Conservation (phyloP, 305 asterid species). For the Striga hermonthica region DNA sequence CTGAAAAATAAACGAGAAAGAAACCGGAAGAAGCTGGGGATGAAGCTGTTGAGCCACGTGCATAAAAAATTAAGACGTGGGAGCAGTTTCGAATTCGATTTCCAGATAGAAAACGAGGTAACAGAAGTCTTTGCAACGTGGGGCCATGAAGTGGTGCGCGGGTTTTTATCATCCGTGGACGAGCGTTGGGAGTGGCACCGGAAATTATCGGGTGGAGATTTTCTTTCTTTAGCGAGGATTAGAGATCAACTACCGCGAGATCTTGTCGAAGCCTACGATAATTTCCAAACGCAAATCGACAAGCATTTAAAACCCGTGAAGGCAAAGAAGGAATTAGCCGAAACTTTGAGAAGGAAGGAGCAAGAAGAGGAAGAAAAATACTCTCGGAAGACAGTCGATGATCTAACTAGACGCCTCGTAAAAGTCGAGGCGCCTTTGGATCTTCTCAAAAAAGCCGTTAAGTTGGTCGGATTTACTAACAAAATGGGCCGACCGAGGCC, state of each 20-base stretch:
- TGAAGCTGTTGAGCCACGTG: slow-evolving; percentile 62
- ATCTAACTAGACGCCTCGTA: slow-evolving; percentile 59
- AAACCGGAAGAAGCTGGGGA: slow-evolving; percentile 71
- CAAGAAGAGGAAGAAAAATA: slow-evolving; percentile 69
- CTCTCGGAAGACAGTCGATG: slow-evolving; percentile 58
- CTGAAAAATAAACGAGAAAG: slow-evolving; percentile 75
- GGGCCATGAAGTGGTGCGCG: slow-evolving; percentile 68
- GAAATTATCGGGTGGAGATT: slow-evolving; percentile 65
- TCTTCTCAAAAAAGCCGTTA: slow-evolving; percentile 55
- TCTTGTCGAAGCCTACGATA: slow-evolving; percentile 69
- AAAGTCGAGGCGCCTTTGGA: slow-evolving; percentile 82
- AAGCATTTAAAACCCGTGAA: slow-evolving; percentile 63
- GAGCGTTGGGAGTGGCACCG: slow-evolving; percentile 80
- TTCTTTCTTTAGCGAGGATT: slow-evolving; percentile 63
- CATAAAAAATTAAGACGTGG: slow-evolving; percentile 59
- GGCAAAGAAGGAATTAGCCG: slow-evolving; percentile 59
- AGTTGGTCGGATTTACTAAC: slow-evolving; percentile 69
- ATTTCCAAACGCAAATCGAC: slow-evolving; percentile 67
- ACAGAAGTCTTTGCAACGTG: slow-evolving; percentile 58
- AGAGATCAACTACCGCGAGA: slow-evolving; percentile 71
- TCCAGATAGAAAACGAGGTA: slow-evolving; percentile 59
- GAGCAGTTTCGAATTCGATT: slow-evolving; percentile 51
- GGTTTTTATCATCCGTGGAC: slow-evolving; percentile 58
- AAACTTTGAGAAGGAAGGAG: slow-evolving; percentile 47
- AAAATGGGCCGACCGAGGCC: slow-evolving; percentile 96